Evolutionary conservation across 2,329 filamentous ascomycete species (phyloP), one percentile per base, ranked within the genome.

Genomic region (Pezicula rhizophila): DNA sequence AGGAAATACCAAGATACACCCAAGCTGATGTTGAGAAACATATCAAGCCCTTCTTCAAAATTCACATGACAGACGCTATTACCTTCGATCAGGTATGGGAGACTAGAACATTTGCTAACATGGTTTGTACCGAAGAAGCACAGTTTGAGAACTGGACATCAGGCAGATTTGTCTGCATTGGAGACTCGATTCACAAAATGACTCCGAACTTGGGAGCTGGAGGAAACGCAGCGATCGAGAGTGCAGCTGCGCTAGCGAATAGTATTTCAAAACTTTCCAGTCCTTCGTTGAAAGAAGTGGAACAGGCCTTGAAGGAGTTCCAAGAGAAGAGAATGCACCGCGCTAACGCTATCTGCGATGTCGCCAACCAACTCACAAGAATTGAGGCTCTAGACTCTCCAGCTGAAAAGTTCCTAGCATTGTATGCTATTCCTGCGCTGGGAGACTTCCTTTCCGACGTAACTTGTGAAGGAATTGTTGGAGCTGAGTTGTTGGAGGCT

Each of bases 221-320:
- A 1, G 67, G 63, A 14, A 71, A 70, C 50, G 57, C 52, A 8
- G 67, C 66, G 2, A 66, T 69, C 10, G 68, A 71, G 50, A 63
- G 60, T 49, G 66, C 62, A 3, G 67, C 67, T 3, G 52, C 55
- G 10, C 51, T 69, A 6, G 57, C 64, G 12, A 67, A 66, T 39
- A 48, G 55, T 8, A 51, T 69, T 4, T 20, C 45, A 18, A 39
- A 39, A 14, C 39, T 50, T 41, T 34, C 7, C 11, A 25, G 34
- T 45, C 12, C 38, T 37, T 17, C 41, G 11, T 26, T 53, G 20
- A 38, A 33, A 5, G 45, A 48, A 3, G 28, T 52, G 38, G 33
- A 45, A 31, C 26, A 23, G 11, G 51, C 40, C 6, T 28, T 53
- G 10, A 31, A 37, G 10, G 51, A 41, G 39, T 60, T 52, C 40